Evolutionary conservation across 2,329 filamentous ascomycete genomes (phyloP).

Genomic region (Talaromyces verruculosus): DNA sequence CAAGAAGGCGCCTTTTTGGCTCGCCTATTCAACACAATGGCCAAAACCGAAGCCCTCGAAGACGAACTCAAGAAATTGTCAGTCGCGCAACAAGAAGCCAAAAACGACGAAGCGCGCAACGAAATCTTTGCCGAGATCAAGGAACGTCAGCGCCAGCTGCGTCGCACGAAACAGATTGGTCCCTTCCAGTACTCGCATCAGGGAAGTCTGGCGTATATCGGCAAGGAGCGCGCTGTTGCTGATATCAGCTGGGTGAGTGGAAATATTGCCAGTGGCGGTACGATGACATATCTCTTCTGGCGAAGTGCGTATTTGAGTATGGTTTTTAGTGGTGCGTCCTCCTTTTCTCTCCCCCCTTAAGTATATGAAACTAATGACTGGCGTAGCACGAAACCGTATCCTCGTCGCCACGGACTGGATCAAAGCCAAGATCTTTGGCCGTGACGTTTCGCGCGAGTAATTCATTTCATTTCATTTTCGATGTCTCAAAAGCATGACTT

Average conservation of each 20-base stretch:
- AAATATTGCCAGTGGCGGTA: slow-evolving; percentile 90
- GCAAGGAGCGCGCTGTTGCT: slow-evolving; percentile 94
- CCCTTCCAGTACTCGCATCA: slow-evolving; percentile 99
- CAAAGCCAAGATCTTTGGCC: slow-evolving; percentile 95
- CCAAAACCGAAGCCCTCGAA: slow-evolving; percentile 85
- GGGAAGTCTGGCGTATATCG: slow-evolving; percentile 95
- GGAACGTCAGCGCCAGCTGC: slow-evolving; percentile 78
- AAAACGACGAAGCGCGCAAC: slow-evolving; percentile 59
- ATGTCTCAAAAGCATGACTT: slow-evolving; percentile 6
- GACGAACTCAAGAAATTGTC: slow-evolving; percentile 69
- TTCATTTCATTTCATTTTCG: not conserved
- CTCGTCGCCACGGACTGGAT: slow-evolving; percentile 92
- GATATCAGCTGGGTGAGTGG: slow-evolving; percentile 97
- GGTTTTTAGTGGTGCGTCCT: slow-evolving; percentile 95
- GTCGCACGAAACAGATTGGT: slow-evolving; percentile 89
- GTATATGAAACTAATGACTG: slow-evolving; percentile 20
- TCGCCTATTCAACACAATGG: slow-evolving; percentile 97
- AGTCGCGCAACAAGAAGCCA: slow-evolving; percentile 64
- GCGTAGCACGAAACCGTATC: slow-evolving; percentile 82
- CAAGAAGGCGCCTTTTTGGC: slow-evolving; percentile 96
- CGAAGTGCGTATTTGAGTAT: slow-evolving; percentile 96
- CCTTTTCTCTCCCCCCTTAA: not conserved
- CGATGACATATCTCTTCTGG: slow-evolving; percentile 97
- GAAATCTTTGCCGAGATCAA: slow-evolving; percentile 73
- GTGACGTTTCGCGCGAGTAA: slow-evolving; percentile 68